phyloP scores from a whole-genome alignment of 169 alveolate species.

The Blepharisma undulans region DNA sequence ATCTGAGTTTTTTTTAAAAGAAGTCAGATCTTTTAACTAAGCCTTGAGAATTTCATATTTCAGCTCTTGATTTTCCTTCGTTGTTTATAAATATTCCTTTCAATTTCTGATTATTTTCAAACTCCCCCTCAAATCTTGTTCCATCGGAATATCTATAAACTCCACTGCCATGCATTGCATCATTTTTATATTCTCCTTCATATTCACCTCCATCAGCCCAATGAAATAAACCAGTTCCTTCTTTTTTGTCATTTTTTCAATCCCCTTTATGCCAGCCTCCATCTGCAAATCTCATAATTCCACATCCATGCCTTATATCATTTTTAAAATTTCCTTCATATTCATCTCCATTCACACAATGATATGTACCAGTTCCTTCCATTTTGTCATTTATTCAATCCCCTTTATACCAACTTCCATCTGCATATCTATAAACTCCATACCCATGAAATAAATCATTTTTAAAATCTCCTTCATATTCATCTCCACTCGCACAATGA shows the following conservation, averaged over 20 bases:
- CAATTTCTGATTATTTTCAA: conserved; percentile 57
- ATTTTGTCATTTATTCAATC: too few relatives aligned
- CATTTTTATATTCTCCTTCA: conserved; percentile 60
- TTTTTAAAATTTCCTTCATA: conserved; percentile 46
- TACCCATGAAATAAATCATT: too few relatives aligned
- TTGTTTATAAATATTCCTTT: conserved; percentile 51
- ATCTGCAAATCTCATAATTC: conserved; percentile 30
- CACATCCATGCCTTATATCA: conserved; percentile 35
- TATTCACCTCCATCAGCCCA: conserved; percentile 61
- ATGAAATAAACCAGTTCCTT: conserved; percentile 63
- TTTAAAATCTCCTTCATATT: too few relatives aligned
- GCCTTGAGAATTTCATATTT: conserved; percentile 27
- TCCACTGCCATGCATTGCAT: conserved; percentile 64
- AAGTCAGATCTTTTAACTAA: too few relatives aligned
- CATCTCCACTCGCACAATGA: too few relatives aligned
- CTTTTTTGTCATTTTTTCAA: conserved; percentile 69
- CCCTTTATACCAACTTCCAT: too few relatives aligned
- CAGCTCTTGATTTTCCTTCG: conserved; percentile 60
- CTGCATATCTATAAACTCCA: too few relatives aligned
- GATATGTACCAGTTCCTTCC: too few relatives aligned
- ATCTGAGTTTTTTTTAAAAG: too few relatives aligned
- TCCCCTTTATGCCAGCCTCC: conserved; percentile 72
- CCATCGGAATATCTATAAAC: conserved; percentile 71
- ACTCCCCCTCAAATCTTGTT: conserved; percentile 57
- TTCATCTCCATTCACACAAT: conserved; percentile 47